Conservation (phyloP, 2,329 filamentous ascomycete species). For the Ophiostoma fasciatum region DNA sequence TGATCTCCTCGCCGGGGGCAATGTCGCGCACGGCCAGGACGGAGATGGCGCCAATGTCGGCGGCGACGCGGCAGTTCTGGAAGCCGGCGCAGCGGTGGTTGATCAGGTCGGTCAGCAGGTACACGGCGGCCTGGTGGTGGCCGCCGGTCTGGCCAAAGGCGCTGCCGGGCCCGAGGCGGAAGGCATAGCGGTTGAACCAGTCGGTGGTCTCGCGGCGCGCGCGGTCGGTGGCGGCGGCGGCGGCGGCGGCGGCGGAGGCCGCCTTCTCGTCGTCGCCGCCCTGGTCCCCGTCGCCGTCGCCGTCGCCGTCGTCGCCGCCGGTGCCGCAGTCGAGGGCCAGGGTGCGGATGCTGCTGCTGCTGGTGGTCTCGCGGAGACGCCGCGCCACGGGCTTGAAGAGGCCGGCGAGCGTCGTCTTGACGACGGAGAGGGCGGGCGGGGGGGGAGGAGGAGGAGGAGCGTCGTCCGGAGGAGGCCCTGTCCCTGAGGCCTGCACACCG, state of each 20-base stretch:
- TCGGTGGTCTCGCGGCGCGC: constrained; percentile 7
- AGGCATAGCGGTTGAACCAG: constrained; percentile 14
- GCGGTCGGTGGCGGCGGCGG: background rate
- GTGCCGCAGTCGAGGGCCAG: background rate
- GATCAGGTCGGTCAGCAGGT: constrained; percentile 15
- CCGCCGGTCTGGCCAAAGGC: constrained; percentile 5
- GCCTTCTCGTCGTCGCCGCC: background rate
- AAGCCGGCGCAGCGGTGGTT: constrained; percentile 20
- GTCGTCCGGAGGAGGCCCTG: too few species aligned
- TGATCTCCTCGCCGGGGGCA: constrained; percentile 19
- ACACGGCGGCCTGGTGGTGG: constrained; percentile 11
- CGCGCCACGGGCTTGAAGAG: too few species aligned
- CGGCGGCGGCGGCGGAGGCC: background rate
- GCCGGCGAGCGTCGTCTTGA: too few species aligned
- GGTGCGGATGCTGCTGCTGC: background rate
- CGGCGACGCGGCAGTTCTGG: constrained; percentile 17
- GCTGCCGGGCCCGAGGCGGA: constrained; percentile 9
- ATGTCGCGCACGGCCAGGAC: constrained; percentile 17
- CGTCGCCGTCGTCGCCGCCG: background rate
- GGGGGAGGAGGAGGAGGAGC: too few species aligned
- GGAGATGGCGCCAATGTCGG: constrained; percentile 11
- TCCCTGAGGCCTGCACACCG: too few species aligned
- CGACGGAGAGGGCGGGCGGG: too few species aligned
- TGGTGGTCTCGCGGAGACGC: background rate
- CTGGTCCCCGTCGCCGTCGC: background rate